Percentiles rank a stretch among this genome's conserved stretches.
Conservation (phyloP, 306 rosid species). For the Boehmeria nivea region DNA sequence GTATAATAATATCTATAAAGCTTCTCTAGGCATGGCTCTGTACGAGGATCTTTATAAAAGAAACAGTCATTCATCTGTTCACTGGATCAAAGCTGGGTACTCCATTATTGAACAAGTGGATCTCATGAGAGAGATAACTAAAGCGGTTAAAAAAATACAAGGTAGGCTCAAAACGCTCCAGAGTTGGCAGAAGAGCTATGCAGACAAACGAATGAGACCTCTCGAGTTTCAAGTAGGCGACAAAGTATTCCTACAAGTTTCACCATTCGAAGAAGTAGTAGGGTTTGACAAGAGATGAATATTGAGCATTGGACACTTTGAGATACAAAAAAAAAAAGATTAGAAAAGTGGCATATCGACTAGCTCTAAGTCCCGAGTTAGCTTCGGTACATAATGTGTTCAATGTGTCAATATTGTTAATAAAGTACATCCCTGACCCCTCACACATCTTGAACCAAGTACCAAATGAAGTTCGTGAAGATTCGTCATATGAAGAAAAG, state of each 20-base stretch:
- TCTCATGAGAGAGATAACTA: too few relatives aligned
- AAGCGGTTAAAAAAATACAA: too few relatives aligned
- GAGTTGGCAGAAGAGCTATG: not conserved
- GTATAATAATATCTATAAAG: too few relatives aligned
- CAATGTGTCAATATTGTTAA: not conserved
- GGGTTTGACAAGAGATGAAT: too few relatives aligned
- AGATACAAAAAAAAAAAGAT: not conserved
- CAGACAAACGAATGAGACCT: not conserved
- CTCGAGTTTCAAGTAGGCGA: not conserved
- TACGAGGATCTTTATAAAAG: too few relatives aligned
- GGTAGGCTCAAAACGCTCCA: not conserved
- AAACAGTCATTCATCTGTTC: too few relatives aligned
- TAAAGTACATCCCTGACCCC: not conserved
- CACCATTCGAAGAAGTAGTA: not conserved
- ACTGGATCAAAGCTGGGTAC: too few relatives aligned
- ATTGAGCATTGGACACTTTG: too few relatives aligned
- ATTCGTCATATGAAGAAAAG: not conserved
- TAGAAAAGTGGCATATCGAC: not conserved
- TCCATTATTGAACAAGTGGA: too few relatives aligned
- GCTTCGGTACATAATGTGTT: not conserved
- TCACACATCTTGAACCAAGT: not conserved
- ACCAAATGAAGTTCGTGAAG: not conserved
- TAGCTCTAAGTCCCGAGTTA: not conserved
- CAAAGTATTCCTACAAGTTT: not conserved
- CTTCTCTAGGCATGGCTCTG: too few relatives aligned